Evolutionary conservation across 1,139 yeast genomes (phyloP).

Genomic region (Zygosaccharomyces sapae): DNA sequence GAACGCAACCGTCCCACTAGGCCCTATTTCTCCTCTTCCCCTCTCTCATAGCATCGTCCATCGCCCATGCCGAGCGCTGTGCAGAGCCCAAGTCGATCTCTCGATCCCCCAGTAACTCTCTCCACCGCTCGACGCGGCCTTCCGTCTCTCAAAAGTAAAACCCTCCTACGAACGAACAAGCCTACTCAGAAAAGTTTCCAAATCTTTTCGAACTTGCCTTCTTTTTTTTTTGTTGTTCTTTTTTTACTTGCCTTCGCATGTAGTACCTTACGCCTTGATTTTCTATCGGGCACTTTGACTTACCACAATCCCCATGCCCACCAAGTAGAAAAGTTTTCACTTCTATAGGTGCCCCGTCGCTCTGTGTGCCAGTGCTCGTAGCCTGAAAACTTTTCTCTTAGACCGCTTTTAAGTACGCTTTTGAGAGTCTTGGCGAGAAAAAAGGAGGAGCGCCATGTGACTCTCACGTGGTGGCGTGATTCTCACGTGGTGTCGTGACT

Average conservation of each 20-base stretch:
- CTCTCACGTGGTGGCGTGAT: neutral
- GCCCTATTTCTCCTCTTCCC: too few species aligned
- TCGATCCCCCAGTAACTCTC: constrained; percentile 30
- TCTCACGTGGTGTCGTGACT: too few species aligned
- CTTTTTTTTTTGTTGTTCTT: too few species aligned
- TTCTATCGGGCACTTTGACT: constrained; percentile 5
- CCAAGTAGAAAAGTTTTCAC: neutral
- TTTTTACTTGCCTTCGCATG: constrained; percentile 31
- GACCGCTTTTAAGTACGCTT: neutral
- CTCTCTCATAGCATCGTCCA: too few species aligned
- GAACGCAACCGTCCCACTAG: too few species aligned
- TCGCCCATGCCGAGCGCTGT: constrained; percentile 28
- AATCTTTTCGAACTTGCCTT: constrained; percentile 23
- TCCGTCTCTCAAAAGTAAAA: constrained; percentile 8
- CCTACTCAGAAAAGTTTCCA: constrained; percentile 24
- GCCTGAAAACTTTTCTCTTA: neutral
- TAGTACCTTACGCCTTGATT: constrained; percentile 22
- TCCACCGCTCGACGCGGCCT: constrained; percentile 30
- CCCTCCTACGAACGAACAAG: constrained; percentile 22
- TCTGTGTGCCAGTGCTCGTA: neutral
- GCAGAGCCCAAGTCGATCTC: constrained; percentile 26
- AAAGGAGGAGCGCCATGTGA: neutral
- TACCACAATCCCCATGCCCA: neutral
- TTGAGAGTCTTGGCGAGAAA: neutral
- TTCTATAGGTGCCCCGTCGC: neutral